Evolutionary conservation across 2,329 filamentous ascomycete species (phyloP).

Genomic region (Aspergillus sp.): DNA sequence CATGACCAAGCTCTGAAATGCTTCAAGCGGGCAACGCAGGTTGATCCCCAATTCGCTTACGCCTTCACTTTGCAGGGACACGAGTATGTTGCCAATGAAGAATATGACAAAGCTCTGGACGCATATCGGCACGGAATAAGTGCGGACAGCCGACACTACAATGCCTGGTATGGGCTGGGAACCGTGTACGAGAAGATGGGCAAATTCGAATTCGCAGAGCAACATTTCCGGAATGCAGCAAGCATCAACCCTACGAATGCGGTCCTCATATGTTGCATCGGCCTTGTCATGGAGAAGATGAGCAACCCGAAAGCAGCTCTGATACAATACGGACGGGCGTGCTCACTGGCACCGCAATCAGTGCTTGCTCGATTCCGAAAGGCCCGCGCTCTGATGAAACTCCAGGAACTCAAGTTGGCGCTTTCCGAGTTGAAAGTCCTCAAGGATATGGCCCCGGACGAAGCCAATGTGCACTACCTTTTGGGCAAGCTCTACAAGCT

Average conservation of each 20-base stretch:
- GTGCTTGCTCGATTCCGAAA: conserved; percentile 88
- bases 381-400: conserved; percentile 71
- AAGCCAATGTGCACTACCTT: conserved; percentile 91
- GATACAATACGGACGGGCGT: conserved; percentile 70
- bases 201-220: conserved; percentile 81
- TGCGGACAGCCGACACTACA: conserved; percentile 84
- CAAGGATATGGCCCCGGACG: conserved; percentile 84
- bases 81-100: conserved; percentile 90
- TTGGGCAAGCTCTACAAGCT: conserved; percentile 60
- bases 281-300: conserved; percentile 78
- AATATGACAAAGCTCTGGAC: conserved; percentile 86
- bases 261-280: conserved; percentile 85
- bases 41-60: conserved; percentile 86
- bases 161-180: conserved; percentile 90
- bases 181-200: conserved; percentile 81
- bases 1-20: conserved; percentile 91
- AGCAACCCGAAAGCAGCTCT: conserved; percentile 72
- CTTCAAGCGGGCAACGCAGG: conserved; percentile 86
- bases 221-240: conserved; percentile 81
- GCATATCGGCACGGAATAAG: conserved; percentile 79
- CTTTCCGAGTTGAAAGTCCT: conserved; percentile 76
- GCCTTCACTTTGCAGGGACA: conserved; percentile 93
- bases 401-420: conserved; percentile 61
- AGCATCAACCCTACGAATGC: conserved; percentile 89
- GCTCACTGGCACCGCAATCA: conserved; percentile 69